A percentile compares a stretch with the other conserved stretches of the same genome.
Conservation (phyloP, 2,329 filamentous ascomycete species). For the Cercospora nicotianae region DNA sequence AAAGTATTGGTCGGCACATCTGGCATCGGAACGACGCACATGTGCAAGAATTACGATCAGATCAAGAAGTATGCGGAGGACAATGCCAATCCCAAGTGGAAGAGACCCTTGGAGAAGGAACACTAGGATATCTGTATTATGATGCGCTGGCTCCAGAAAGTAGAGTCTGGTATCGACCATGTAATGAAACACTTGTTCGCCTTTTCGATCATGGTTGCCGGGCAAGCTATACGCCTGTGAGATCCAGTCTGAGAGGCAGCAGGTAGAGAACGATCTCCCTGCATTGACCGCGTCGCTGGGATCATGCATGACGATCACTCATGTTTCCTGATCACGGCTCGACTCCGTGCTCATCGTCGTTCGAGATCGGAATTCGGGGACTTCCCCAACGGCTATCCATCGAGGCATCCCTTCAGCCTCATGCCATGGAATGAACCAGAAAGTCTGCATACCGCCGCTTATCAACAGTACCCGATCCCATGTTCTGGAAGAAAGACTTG, state of each 20-base stretch:
- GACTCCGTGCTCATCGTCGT: no score
- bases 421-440: no score
- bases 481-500: neutral
- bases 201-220: neutral
- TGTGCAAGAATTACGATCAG: slow-evolving; percentile 15
- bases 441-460: no score
- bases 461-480: neutral
- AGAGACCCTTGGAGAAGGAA: slow-evolving; percentile 7
- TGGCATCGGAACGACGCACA: slow-evolving; percentile 12
- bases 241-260: no score
- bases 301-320: no score
- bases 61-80: slow-evolving; percentile 12
- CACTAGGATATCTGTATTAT: neutral
- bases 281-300: no score
- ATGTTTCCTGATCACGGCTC: no score
- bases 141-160: neutral
- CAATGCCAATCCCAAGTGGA: slow-evolving; percentile 9
- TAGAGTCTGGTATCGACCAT: neutral
- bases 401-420: no score
- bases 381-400: no score
- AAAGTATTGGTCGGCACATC: slow-evolving; percentile 9
- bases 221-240: no score
- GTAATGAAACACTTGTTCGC: neutral
- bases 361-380: no score
- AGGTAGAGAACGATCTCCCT: no score